Evolutionary conservation across 208 protist genomes (phyloP), one percentile per base, ranked within the genome.

Genomic region (Acanthamoeba lenticulata): DNA sequence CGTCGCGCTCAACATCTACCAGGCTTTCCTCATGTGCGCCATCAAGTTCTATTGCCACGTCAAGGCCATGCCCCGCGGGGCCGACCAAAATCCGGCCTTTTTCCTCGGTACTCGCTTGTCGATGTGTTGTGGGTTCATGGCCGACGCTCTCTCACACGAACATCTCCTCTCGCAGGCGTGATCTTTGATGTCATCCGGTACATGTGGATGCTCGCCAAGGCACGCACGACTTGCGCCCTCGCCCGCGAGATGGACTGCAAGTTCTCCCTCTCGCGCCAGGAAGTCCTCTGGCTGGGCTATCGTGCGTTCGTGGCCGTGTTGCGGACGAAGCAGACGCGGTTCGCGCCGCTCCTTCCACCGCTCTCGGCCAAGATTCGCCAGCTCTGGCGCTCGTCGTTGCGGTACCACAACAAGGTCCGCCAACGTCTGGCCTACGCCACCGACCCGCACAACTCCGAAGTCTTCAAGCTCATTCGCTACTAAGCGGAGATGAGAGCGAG

Each of bases 31-130:
- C 38, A 29, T 85, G 29, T 85, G 67, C 32, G 90, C 90, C 27
- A 94, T 94, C 42, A 94, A 94, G 55, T 94, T 85, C 72, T 65
- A 94, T 38, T 94, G 90, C 47, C 90, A 85, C 13, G 90, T 60
- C 24, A 85, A 83, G n/a, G 60, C 67, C 27, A 65, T 94, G 42
- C 90, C 90, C 21, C 38, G 60, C 17, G 90, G 67, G 4, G 42
- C 55, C 2, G 40, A 40, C 69, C 57, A 94, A 34, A 94, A 94
- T 47, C 67, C 90, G 0, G 45, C 90, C 38, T 94, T 94, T 42
- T 94, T 94, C 72, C 40, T 85, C 21, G 90, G 90, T 94, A 94
- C 42, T 36, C 6, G 0, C 19, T 17, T 34, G 27, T 49, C 45
- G 32, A 44, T 21, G 6, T 72, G 1, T 24, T 67, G 15, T 67